These are phyloP conservation scores for Chalciporus chontae DNA, from an alignment of 768 basidiomycete species.

Conservation along the genomic window DNA sequence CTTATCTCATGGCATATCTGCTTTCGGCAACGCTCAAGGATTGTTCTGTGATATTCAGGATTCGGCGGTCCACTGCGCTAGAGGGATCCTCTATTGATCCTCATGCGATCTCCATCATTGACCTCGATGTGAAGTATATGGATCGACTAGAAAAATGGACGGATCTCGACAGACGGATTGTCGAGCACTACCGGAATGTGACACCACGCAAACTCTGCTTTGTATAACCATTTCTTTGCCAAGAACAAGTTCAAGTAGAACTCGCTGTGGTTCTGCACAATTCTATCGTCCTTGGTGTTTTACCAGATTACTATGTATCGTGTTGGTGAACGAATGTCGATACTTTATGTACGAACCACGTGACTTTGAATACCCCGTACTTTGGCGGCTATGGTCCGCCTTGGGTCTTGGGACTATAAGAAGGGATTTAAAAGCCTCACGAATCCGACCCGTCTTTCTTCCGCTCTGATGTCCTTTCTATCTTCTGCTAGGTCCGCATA, in stretches of 20 bases:
- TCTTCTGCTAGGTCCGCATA: conserved; percentile 11
- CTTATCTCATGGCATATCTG: conserved; percentile 70
- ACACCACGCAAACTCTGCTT: conserved; percentile 17
- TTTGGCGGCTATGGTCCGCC: conserved; percentile 16
- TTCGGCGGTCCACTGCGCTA: conserved; percentile 8
- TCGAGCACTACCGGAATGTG: conserved; percentile 35
- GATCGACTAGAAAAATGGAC: conserved; percentile 67
- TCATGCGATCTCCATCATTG: conserved; percentile 65
- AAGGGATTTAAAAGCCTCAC: not conserved
- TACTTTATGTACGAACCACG: not conserved
- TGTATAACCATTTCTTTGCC: conserved; percentile 12
- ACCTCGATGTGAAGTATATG: conserved; percentile 80
- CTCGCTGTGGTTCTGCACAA: too few relatives aligned
- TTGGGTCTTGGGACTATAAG: too few relatives aligned
- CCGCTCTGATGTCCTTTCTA: conserved; percentile 12
- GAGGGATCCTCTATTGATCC: conserved; percentile 27
- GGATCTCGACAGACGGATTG: conserved; percentile 68
- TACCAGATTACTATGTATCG: too few relatives aligned
- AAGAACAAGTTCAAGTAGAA: too few relatives aligned
- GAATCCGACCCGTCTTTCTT: not conserved
- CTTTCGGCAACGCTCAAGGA: conserved; percentile 96
- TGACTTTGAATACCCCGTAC: not conserved
- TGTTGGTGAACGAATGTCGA: too few relatives aligned
- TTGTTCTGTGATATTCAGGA: conserved; percentile 70
- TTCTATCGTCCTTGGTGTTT: too few relatives aligned